A percentile compares a stretch with the other conserved stretches of the same genome.
Conservation (phyloP, 495 filamentous ascomycete species). For the Friedmanniomyces simplex region DNA sequence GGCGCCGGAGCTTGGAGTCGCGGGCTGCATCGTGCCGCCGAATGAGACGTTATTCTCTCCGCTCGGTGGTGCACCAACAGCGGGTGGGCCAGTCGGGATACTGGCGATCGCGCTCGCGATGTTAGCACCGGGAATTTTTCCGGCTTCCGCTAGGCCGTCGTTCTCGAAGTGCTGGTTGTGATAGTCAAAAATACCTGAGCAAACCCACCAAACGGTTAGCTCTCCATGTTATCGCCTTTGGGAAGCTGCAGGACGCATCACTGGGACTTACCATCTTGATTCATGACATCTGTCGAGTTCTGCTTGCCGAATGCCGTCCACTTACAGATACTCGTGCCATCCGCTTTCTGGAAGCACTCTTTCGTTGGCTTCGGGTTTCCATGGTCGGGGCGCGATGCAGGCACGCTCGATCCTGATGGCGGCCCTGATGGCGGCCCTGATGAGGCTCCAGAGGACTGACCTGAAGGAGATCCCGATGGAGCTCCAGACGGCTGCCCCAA, state of each 20-base stretch:
- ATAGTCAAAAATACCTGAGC: neutral
- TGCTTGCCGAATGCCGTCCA: neutral
- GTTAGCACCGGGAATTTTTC: conserved; percentile 1
- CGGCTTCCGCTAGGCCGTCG: neutral
- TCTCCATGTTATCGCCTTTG: neutral
- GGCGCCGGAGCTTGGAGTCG: neutral
- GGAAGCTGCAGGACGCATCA: neutral
- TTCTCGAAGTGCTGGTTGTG: neutral
- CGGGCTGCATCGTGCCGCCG: neutral
- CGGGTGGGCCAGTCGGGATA: neutral
- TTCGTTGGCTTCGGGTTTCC: neutral
- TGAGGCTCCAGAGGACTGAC: neutral
- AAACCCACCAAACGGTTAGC: neutral
- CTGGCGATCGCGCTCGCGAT: neutral
- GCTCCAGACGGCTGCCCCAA: neutral
- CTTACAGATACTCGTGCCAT: neutral
- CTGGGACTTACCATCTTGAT: neutral
- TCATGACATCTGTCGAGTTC: neutral
- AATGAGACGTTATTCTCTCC: neutral
- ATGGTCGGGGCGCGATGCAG: neutral
- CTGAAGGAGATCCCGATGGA: neutral
- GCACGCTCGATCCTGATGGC: neutral
- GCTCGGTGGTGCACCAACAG: neutral
- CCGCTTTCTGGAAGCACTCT: conserved; percentile 1
- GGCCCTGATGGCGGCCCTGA: neutral